Evolutionary conservation across 768 basidiomycete species (phyloP), one percentile per base, ranked within the genome.

Genomic region (Boletus huronensis): DNA sequence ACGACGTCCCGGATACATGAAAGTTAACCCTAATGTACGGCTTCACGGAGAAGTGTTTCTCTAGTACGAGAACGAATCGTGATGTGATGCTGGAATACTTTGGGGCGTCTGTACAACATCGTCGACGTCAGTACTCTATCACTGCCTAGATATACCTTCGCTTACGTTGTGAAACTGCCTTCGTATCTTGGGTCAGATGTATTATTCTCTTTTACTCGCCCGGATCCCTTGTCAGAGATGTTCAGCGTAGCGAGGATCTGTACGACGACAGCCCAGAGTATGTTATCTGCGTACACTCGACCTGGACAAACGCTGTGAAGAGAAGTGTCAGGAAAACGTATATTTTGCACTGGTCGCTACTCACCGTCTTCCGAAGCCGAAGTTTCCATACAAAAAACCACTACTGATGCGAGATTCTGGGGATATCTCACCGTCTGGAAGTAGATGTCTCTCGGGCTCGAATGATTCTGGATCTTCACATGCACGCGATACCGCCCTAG

Each of bases 141-240:
- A 10, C 6, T 13, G n/a, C 19, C 5, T 9, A 31, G 10, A 40
- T 11, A 23, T 5, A 23, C 17, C 14, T 17, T 23, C 10, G 49
- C 49, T 40, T 23, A 50, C 39, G 50, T 21, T n/a, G 50, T 51
- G 40, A 42, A 51, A 42, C 31, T 51, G 6, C 50, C 50, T 32
- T 41, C 50, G 40, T 51, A 51, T 11, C 25, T 42, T 6, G 43
- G n/a, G 6, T 29, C 43, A 26, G 17, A 29, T n/a, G 43, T 5
- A 44, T 26, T 42, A 16, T 42, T 40, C n/a, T 21, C 19, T 36
- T 21, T 23, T 40, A 16, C 38, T 28, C 13, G 28, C 9, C 31
- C 28, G 6, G 39, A 14, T 6, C n/a, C 39, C 21, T 21, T 9
- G 19, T 21, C 39, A 29, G 39, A 40, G 8, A 50, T 50, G 1